Evolutionary conservation across 352 stramenopile genomes (phyloP).

Genomic region (Phytophthora niederhauseri): DNA sequence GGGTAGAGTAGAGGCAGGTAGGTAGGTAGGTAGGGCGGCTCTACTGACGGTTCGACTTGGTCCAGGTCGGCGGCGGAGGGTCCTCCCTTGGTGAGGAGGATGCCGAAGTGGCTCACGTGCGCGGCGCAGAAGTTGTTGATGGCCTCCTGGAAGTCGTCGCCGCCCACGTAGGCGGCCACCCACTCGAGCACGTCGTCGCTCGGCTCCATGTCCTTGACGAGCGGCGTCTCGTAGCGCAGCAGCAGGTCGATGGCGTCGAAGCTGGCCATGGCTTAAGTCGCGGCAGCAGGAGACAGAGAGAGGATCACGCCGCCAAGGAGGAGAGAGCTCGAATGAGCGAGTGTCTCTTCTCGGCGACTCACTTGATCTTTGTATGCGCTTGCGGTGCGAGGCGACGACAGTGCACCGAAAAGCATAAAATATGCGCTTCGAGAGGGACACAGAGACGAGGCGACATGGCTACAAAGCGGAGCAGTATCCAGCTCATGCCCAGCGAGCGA

Average conservation of each 20-base stretch:
- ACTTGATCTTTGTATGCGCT: constrained; percentile 23
- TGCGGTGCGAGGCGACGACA: constrained; percentile 31
- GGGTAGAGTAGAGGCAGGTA: too few species aligned
- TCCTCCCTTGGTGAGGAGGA: constrained; percentile 68
- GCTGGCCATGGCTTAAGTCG: constrained; percentile 35
- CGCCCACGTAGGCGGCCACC: constrained; percentile 77
- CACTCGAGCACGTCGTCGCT: constrained; percentile 84
- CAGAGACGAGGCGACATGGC: constrained; percentile 13
- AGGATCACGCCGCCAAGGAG: not conserved
- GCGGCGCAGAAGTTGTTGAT: constrained; percentile 71
- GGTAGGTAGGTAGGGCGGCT: not conserved
- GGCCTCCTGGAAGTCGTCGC: constrained; percentile 65
- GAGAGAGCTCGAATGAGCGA: constrained; percentile 23
- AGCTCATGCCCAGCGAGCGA: not conserved
- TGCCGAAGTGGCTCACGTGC: constrained; percentile 64
- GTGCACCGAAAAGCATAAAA: constrained; percentile 3
- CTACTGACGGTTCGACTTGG: constrained; percentile 57
- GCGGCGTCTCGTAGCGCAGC: constrained; percentile 77
- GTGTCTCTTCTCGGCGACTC: constrained; percentile 27
- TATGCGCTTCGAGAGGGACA: constrained; percentile 9
- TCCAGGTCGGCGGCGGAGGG: constrained; percentile 62
- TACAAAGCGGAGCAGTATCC: not conserved
- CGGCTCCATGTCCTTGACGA: constrained; percentile 84
- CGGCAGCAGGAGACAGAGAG: not conserved
- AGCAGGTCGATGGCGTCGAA: constrained; percentile 86